phyloP scores from a whole-genome alignment of 805 yeast genomes.

The Metahyphopichia silvanorum region DNA sequence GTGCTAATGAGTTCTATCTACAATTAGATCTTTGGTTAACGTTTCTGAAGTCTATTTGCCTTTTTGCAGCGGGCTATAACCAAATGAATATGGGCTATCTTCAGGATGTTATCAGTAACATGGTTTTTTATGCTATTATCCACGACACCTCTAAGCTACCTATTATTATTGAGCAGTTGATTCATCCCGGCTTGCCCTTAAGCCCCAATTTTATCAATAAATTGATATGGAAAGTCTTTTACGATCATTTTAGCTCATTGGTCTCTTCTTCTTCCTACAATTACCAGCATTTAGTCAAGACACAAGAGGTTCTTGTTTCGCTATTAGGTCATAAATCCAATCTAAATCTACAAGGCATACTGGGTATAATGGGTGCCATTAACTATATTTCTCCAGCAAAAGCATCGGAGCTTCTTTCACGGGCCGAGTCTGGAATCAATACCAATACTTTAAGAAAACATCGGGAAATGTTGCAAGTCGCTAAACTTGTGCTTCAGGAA shows the following conservation, averaged over 20 bases:
- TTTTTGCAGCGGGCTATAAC: no score
- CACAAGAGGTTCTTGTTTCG: conserved; percentile 28
- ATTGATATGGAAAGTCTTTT: conserved; percentile 27
- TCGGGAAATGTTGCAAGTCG: conserved; percentile 20
- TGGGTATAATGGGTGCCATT: conserved; percentile 36
- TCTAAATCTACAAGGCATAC: conserved; percentile 26
- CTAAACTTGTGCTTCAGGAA: conserved; percentile 22
- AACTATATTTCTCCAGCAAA: conserved; percentile 18
- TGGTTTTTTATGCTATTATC: conserved; percentile 24
- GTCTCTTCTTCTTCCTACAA: no score
- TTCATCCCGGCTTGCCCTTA: no score
- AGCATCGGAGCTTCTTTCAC: conserved; percentile 22
- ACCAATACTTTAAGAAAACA: not conserved
- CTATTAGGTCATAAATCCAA: conserved; percentile 8
- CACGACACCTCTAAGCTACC: conserved; percentile 19
- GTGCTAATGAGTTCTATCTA: conserved; percentile 25
- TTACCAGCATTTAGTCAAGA: no score
- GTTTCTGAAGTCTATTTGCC: conserved; percentile 18
- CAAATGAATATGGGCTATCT: conserved; percentile 15
- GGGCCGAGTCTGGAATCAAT: conserved; percentile 17
- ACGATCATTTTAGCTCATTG: conserved; percentile 7
- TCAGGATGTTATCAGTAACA: conserved; percentile 19
- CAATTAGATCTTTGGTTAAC: conserved; percentile 36
- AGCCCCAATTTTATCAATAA: conserved; percentile 18
- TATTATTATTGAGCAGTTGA: no score